These are phyloP conservation scores for Plenodomus lindquistii DNA, from an alignment of 2,329 filamentous ascomycete species.

Conservation along the genomic window DNA sequence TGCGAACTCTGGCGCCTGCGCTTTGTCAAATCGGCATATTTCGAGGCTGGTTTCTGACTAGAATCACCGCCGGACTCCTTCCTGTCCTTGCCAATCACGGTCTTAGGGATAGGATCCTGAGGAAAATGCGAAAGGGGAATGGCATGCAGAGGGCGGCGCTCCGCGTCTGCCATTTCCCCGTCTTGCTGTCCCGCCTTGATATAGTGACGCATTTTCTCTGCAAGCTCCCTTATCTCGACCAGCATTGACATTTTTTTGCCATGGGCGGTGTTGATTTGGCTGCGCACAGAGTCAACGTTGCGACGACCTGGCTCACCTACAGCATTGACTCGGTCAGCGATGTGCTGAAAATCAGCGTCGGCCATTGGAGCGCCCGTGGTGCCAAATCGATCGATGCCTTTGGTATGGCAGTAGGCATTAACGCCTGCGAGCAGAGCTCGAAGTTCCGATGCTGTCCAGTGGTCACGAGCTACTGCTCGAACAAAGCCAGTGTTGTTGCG, in stretches of 20 bases:
- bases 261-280: conserved; percentile 13
- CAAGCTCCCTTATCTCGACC: conserved; percentile 2
- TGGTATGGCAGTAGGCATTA: conserved; percentile 8
- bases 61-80: no score
- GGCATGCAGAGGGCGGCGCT: background rate
- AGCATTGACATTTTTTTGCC: conserved; percentile 11
- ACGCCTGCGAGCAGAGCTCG: conserved; percentile 6
- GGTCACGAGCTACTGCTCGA: conserved; percentile 1
- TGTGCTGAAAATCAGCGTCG: conserved; percentile 1
- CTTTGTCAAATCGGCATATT: no score
- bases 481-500: conserved; percentile 8
- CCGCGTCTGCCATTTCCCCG: conserved; percentile 3
- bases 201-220: background rate
- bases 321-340: conserved; percentile 7
- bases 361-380: conserved; percentile 3
- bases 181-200: background rate
- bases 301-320: background rate
- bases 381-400: conserved; percentile 8
- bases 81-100: background rate
- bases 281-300: conserved; percentile 9
- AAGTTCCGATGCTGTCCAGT: conserved; percentile 11
- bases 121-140: conserved; percentile 3
- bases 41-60: no score
- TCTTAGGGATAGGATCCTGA: background rate
- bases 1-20: no score